These are phyloP conservation scores for Tuber aestivum DNA, from an alignment of 495 filamentous ascomycete genomes.

Conservation along the genomic window DNA sequence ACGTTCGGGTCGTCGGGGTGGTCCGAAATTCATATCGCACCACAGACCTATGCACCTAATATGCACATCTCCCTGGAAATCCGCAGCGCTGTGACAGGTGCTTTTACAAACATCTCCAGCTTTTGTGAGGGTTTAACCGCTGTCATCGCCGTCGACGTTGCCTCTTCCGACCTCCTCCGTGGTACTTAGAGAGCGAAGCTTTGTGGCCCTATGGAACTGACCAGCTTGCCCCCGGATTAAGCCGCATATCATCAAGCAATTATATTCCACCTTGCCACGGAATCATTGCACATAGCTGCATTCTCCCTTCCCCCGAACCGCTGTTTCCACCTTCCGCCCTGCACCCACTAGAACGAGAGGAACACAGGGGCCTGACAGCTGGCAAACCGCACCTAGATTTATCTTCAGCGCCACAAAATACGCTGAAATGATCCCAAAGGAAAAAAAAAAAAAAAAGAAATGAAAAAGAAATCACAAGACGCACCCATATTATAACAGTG, in stretches of 20 bases:
- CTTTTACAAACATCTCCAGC: not conserved
- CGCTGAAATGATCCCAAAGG: not conserved
- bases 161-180: not conserved
- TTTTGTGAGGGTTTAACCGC: not conserved
- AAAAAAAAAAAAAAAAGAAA: not conserved
- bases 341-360: not conserved
- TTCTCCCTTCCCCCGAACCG: not conserved
- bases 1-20: not conserved
- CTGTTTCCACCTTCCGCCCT: not conserved
- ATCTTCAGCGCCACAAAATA: not conserved
- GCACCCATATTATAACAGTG: not conserved
- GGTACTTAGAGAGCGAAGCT: not conserved
- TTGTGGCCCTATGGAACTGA: not conserved
- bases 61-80: not conserved
- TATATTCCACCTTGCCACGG: not conserved
- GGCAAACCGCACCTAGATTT: not conserved
- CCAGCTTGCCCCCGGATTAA: not conserved
- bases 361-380: not conserved
- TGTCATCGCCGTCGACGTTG: not conserved
- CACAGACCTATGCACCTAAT: not conserved
- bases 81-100: not conserved
- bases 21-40: not conserved
- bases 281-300: not conserved
- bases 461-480: not conserved
- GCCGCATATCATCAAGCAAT: not conserved